Evolutionary conservation across 148 eudicot species (phyloP).

Genomic region (Persicaria tinctoria): DNA sequence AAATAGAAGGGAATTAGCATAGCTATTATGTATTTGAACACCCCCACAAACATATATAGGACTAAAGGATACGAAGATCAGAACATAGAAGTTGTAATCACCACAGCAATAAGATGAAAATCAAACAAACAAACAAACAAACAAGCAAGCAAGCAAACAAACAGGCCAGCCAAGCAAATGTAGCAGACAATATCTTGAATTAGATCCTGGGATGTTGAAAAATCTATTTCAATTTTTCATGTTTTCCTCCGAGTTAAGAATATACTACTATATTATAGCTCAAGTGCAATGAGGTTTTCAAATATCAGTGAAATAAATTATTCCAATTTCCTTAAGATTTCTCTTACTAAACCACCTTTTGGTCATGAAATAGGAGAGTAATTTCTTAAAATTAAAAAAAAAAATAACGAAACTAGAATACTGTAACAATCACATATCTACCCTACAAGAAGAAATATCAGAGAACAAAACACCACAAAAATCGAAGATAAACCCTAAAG

Average conservation of each 20-base stretch:
- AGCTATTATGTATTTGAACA: background rate
- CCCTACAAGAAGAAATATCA: background rate
- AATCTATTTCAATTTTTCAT: background rate
- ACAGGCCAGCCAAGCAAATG: background rate
- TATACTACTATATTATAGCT: background rate
- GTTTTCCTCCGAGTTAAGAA: background rate
- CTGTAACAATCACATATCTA: background rate
- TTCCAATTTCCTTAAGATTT: background rate
- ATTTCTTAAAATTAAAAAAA: background rate
- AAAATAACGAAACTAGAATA: background rate
- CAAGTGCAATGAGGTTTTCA: background rate
- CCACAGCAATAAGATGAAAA: background rate
- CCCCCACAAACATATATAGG: background rate
- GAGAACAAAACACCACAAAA: background rate
- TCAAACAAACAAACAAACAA: background rate
- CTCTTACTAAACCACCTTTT: background rate
- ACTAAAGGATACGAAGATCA: background rate
- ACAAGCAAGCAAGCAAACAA: background rate
- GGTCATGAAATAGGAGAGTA: background rate
- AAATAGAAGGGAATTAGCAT: background rate
- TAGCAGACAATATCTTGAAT: no score
- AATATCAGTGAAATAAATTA: background rate
- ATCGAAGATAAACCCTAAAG: conserved; percentile 1
- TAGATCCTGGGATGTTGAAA: background rate
- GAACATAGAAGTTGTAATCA: background rate